Conservation (phyloP, 345 rosid species). For the Euclidium syriacum region DNA sequence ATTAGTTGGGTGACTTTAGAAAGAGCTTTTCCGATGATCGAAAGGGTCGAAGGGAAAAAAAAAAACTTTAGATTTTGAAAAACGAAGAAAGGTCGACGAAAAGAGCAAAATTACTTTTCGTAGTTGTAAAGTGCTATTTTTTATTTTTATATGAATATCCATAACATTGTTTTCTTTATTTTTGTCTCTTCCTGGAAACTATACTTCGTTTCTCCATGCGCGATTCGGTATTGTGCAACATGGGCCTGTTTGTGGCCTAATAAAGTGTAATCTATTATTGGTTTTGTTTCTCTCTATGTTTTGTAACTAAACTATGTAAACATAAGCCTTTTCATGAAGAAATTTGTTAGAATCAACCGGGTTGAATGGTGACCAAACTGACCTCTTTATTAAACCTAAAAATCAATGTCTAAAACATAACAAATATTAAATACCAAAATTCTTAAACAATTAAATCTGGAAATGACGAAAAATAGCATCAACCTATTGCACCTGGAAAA, state of each 20-base stretch:
- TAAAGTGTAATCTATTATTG: no score
- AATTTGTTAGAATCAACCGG: no score
- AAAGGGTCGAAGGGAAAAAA: background rate
- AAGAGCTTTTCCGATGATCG: slow-evolving; percentile 33
- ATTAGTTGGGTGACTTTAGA: background rate
- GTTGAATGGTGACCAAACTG: no score
- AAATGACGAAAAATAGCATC: no score
- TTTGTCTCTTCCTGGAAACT: background rate
- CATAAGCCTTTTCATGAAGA: no score
- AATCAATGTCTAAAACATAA: no score
- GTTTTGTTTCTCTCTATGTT: no score
- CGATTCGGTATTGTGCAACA: background rate
- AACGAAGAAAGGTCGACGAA: slow-evolving; percentile 2
- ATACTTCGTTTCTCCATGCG: background rate
- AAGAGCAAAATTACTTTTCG: background rate
- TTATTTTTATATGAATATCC: background rate
- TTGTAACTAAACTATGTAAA: no score
- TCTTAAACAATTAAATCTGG: no score
- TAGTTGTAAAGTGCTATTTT: background rate
- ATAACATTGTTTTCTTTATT: background rate
- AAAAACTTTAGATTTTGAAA: background rate
- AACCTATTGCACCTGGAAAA: no score
- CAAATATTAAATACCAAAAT: no score
- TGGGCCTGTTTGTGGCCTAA: slow-evolving; percentile 10
- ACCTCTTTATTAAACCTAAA: no score